phyloP scores from a whole-genome alignment of 108 stramenopile species.

The Pseudonitzschia pungens region DNA sequence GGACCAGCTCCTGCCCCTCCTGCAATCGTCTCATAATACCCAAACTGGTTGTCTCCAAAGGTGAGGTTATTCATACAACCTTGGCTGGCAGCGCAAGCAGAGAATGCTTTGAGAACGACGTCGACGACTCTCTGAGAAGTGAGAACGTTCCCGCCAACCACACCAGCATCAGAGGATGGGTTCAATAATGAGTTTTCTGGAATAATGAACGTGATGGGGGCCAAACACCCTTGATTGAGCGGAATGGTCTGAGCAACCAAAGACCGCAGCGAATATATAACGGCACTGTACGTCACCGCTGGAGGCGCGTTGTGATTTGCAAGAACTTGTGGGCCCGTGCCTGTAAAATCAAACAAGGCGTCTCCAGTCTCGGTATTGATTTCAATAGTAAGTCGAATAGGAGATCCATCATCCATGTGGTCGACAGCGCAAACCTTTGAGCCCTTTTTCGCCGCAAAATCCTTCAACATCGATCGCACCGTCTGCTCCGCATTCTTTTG shows the following conservation, averaged over 20 bases:
- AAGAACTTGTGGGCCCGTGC: slow-evolving; percentile 94
- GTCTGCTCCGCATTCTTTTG: slow-evolving; percentile 94
- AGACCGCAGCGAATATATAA: slow-evolving; percentile 96
- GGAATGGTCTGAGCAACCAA: slow-evolving; percentile 93
- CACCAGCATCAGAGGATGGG: slow-evolving; percentile 92
- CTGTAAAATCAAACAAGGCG: slow-evolving; percentile 95
- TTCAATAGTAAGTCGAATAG: slow-evolving; percentile 84
- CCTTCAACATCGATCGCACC: slow-evolving; percentile 92
- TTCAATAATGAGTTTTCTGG: slow-evolving; percentile 86
- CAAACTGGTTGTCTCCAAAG: slow-evolving; percentile 95
- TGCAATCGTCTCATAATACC: slow-evolving; percentile 99
- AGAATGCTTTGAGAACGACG: slow-evolving; percentile 95
- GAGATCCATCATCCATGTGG: slow-evolving; percentile 97
- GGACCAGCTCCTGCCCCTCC: slow-evolving; percentile 99
- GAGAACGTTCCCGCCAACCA: slow-evolving; percentile 98
- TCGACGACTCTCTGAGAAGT: slow-evolving; percentile 98
- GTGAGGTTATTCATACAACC: slow-evolving; percentile 99
- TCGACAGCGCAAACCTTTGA: slow-evolving; percentile 78
- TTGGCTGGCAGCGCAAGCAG: slow-evolving; percentile 97
- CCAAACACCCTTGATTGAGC: slow-evolving; percentile 97
- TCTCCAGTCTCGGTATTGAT: slow-evolving; percentile 81
- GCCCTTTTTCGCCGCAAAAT: slow-evolving; percentile 67
- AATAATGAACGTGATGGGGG: slow-evolving; percentile 91
- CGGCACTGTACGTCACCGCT: slow-evolving; percentile 97
- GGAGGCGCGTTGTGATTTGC: slow-evolving; percentile 98